Evolutionary conservation across 805 yeast species (phyloP), one percentile per base, ranked within the genome.

Genomic region (Kodamaea kakaduensis): DNA sequence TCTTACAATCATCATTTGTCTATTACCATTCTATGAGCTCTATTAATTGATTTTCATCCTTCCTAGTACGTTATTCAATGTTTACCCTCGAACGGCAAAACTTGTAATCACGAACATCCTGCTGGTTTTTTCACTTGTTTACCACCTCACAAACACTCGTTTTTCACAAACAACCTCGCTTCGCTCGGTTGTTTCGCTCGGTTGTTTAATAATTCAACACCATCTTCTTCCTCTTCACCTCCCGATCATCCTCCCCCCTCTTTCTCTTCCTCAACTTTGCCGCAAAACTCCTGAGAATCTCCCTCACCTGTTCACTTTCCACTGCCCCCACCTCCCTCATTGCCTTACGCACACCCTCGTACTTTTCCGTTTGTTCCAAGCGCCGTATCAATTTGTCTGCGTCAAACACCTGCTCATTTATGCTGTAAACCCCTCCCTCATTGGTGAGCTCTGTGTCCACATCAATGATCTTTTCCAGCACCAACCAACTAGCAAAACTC

Each of bases 401-500:
- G 9, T 21, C 18, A 8, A 27, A 22, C 9, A 13, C 20, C 16
- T 19, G 13, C 17, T 18, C 15, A 15, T 20, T 27, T 9, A 32
- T 4, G 6, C 17, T 32, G 24, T 32, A 29, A 6, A 4, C 12
- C 3, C 29, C 31, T 6, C 23, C 34, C 9, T 19, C 37, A 8
- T 18, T 15, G 12, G 22, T 26, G 6, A 32, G n/a, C 9, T 17
- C 34, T 8, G 29, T 18, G 22, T 27, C 31, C 6, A 29, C 30
- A 6, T 18, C 18, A 7, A 34, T 17, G 24, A 26, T 12, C 19
- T 34, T 25, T 12, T 37, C 17, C 17, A 23, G 20, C 4, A 20
- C 24, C 17, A 51, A 38, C 54, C 53, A 52, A 17, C 38, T 42
- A 4, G 51, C 45, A 35, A 51, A 45, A 1, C 28, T 34, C 9